Evolutionary conservation across 2,329 filamentous ascomycete species (phyloP), one percentile per base, ranked within the genome.

Genomic region (Paracorniculantispora psalliotae): DNA sequence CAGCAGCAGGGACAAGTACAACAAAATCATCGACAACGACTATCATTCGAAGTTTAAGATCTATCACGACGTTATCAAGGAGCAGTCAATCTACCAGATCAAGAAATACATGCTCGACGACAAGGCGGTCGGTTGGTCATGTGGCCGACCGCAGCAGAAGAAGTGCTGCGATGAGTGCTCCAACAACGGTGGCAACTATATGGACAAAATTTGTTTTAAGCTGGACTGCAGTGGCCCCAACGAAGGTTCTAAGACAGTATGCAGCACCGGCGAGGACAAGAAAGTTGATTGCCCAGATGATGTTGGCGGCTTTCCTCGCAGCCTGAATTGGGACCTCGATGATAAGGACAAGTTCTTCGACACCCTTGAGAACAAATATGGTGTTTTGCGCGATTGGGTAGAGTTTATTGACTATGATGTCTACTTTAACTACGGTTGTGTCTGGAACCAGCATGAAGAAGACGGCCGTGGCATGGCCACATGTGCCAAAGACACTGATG

Each of bases 71-170:
- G n/a, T 51, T 10, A 26, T 58, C 2, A 12, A 58, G 47, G 13
- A 8, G 26, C 37, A 49, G 28, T 28, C 55, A 3, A 49, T 44
- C 2, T 43, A 13, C 7, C 23, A 58, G 33, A 30, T 58, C 8
- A 44, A 58, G 2, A 49, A 58, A 12, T 58, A 58, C 28, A 58
- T 51, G 55, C n/a, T 58, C 8, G 37, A 49, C 33, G 21, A 58
- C 19, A 17, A 21, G 4, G 53, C 53, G 1, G 53, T 26, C 7
- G 53, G 53, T 3, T 56, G 53, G 53, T 15, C 6, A 10, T 56
- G 53, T 19, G 19, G 13, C 7, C 25, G 21, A n/a, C 21, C 53
- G 15, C 8, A 26, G 43, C 28, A 43, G 8, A 56, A n/a, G 13
- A 48, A 48, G 28, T 56, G 53, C 28, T 56, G 53, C 41, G 30